Base-by-base conservation (phyloP, 148 eudicot genomes). In the Polygonum maritimum region DNA sequence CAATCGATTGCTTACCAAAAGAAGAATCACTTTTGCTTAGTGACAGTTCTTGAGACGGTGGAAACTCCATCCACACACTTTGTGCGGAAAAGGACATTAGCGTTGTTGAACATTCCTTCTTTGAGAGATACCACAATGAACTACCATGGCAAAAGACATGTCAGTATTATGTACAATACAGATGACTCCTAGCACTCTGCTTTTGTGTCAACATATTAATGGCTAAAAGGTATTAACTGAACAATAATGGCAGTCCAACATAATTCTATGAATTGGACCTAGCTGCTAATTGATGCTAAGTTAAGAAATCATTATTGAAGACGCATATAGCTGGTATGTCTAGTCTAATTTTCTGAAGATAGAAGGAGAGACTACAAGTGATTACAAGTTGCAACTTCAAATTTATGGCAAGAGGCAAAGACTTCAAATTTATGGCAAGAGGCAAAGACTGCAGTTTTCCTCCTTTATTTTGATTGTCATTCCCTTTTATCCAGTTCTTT, bases 41-140 rank as follows among this genome's bases (percentile, higher is more conserved):
- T 82, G 62, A 91, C 96, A 48, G 91, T 95, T 87, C 99, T 90
- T 82, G 92, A 97, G 69, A 95, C 97, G 35, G 99, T 95, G n/a
- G 99, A 95, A 57, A 95, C 97, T 73, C 96, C 99, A 75, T 95
- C 99, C 74, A 95, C 97, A 84, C 92, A 95, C 80, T 95, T 92
- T 54, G 97, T 92, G 39, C 97, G 92, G 83, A 92, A 95, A 73
- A 95, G 86, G 75, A 95, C 99, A 80, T 95, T 95, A 19, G 97
- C 99, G 76, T 92, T 95, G 82, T 92, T 95, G 86, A 95, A 95
- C 99, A 95, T 95, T 35, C 99, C 99, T 86, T 95, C 98, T 79
- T 95, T 95, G 76, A 95, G 79, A 19, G 99, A 95, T 76, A 95
- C 99, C 69, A 95, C 99, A 55, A 95, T 89, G 84, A 95, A 95